Base-by-base conservation (phyloP, 2,329 filamentous ascomycete species). In the Aureobasidium sp. region DNA sequence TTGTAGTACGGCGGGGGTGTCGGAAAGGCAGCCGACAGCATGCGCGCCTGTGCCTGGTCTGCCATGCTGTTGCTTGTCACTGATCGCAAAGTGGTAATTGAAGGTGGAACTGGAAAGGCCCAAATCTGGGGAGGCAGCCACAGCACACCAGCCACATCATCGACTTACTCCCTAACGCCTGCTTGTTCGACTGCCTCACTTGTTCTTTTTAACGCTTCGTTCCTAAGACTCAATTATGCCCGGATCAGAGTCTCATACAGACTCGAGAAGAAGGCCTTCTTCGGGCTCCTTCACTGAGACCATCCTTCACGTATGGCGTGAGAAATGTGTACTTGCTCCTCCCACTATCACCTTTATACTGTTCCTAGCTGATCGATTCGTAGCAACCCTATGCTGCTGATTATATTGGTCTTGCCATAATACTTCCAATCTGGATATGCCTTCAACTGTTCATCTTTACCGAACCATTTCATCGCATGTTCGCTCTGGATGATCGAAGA, bases 391-490 rank as follows among this genome's bases (percentile, higher is more conserved):
- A 97, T 78, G 89, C 90, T 12, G 85, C 90, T 6, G 94, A 99
- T 73, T 97, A 96, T 76, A 75, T 95, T 34, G 90, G 91, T 39
- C 84, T 97, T 65, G 77, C 80, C 1, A 74, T 89, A 42, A 79
- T 97, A n/a, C 70, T 91, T 8, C 77, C 80, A 5, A 84, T 81
- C 57, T 94, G 90, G 75, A 74, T 88, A 20, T 69, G 86, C 37
- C 48, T 67, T 9, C 70, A 90, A 82, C 80, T 90, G 47, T 80
- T 85, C 74, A 78, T 89, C 68, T 80, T 88, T 67, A 82, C 90
- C 68, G 86, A 87, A 64, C 94, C 94, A 0, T 97, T 97, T 73
- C 91, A 97, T 74, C 91, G 90, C 76, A 89, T 97, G 85, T 97
- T 99, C 77, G 89, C 85, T 66, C 83, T 97, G 65, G 89, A 91